Conservation (phyloP, 1,139 yeast genomes). For the Scheffersomyces insectosa region DNA sequence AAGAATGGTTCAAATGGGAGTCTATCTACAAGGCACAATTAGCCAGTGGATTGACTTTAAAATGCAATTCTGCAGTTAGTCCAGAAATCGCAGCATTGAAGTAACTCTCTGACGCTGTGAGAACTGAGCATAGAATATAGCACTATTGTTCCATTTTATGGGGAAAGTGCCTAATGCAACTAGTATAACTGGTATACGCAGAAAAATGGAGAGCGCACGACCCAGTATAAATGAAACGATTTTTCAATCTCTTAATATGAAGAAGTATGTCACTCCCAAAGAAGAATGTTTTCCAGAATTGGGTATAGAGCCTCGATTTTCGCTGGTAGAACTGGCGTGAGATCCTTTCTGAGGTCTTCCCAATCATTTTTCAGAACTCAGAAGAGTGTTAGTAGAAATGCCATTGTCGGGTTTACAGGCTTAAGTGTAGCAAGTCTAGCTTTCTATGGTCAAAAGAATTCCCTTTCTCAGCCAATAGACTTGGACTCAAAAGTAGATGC, state of each 20-base stretch:
- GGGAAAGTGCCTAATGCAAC: no score
- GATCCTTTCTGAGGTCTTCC: neutral
- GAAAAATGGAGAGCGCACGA: no score
- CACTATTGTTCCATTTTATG: no score
- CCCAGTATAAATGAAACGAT: no score
- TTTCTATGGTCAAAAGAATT: neutral
- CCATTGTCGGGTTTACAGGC: neutral
- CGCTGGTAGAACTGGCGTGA: neutral
- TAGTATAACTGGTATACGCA: no score
- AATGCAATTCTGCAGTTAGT: slow-evolving; percentile 28
- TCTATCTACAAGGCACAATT: slow-evolving; percentile 49
- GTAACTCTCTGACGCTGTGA: no score
- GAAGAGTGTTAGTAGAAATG: neutral
- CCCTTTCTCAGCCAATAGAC: neutral
- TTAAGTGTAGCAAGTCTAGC: neutral
- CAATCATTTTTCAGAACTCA: neutral
- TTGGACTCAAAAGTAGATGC: neutral
- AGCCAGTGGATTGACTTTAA: slow-evolving; percentile 54
- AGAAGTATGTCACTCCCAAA: no score
- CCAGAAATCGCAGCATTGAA: slow-evolving; percentile 7
- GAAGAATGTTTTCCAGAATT: neutral
- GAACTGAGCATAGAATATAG: no score
- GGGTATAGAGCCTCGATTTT: neutral
- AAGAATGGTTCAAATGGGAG: slow-evolving; percentile 35
- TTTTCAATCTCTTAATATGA: no score